Base-by-base conservation (phyloP, 192 early-diverging fungal species). In the Coemansia sp. region DNA sequence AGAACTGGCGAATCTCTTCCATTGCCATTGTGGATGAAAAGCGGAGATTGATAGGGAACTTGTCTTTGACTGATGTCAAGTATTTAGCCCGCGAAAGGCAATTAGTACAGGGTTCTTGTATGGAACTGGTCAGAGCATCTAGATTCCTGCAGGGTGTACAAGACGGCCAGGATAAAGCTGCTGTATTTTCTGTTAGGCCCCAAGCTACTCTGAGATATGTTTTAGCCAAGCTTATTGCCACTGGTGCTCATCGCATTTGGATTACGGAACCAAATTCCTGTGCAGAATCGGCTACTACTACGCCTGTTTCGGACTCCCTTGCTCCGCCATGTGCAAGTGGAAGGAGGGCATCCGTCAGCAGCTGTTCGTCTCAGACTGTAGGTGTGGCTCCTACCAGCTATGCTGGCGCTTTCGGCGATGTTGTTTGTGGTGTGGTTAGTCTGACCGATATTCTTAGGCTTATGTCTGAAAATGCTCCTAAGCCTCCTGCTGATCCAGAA, bases 171-270 rank as follows among this genome's bases (percentile, higher is more conserved):
- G 87, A 87, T 56, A 62, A 56, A 28, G 68, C 72, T 21, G 89
- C 93, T 0, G 88, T 94, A 8, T 89, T 94, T 68, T 88, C 90
- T 49, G 91, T 92, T 0, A 78, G 86, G 14, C 78, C 86, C 14
- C 85, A 86, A 53, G 87, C 90, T 0, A 88, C 89, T 0, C 78
- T 94, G 54, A 81, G 87, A 5, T 87, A 86, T 31, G 84, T 89
- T 8, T 82, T 93, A 44, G 87, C 86, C 27, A 93, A 93, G 68
- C 71, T 94, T 54, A 82, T 88, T 32, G 91, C 93, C 19, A 94
- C 93, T 4, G 85, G 84, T 16, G 88, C 91, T 0, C 93, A 94
- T 56, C 86, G 93, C 34, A 82, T 94, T 10, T 94, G 91, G 91
- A 88, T 92, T 34, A 74, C 73, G 0, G 55, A 67, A 62, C 68